These are phyloP conservation scores for Krasilnikovozyma curviuscula DNA, from an alignment of 768 basidiomycete species.

Conservation along the genomic window DNA sequence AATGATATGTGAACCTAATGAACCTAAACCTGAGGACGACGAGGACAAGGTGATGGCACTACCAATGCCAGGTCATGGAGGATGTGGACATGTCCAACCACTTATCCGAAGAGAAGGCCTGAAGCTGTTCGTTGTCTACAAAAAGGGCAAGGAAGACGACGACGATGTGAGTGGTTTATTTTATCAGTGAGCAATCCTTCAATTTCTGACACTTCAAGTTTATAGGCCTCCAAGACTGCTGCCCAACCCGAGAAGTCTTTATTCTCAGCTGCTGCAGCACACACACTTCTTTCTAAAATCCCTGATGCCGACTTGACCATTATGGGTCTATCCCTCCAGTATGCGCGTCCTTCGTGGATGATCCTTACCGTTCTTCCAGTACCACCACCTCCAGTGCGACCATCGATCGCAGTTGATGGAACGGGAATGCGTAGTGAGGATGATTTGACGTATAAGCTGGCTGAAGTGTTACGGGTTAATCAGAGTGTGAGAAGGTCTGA, in stretches of 20 bases:
- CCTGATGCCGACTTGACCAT: constrained; percentile 67
- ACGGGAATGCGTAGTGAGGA: constrained; percentile 94
- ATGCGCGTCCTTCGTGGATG: constrained; percentile 99
- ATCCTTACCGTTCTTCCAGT: constrained; percentile 94
- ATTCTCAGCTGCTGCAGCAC: constrained; percentile 71
- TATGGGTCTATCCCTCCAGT: constrained; percentile 82
- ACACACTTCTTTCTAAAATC: constrained; percentile 90
- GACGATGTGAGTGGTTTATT: constrained; percentile 44
- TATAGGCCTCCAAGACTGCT: constrained; percentile 17
- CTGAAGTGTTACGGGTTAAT: constrained; percentile 89
- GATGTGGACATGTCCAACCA: constrained; percentile 85
- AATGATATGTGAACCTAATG: constrained; percentile 72
- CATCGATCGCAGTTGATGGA: constrained; percentile 91
- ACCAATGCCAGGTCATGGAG: constrained; percentile 53
- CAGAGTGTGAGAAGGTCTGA: constrained; percentile 79
- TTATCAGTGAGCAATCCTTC: not conserved
- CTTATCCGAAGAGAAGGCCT: constrained; percentile 79
- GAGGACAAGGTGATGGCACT: constrained; percentile 35
- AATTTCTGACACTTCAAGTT: constrained; percentile 2
- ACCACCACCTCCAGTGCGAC: constrained; percentile 91
- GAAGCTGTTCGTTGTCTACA: constrained; percentile 86
- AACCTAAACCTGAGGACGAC: constrained; percentile 54
- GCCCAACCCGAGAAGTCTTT: constrained; percentile 29
- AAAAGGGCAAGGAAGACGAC: constrained; percentile 81
- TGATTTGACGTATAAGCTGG: constrained; percentile 93